Evolutionary conservation across 1,284 basidiomycete species (phyloP).

Genomic region (Cryptococcus sp.): DNA sequence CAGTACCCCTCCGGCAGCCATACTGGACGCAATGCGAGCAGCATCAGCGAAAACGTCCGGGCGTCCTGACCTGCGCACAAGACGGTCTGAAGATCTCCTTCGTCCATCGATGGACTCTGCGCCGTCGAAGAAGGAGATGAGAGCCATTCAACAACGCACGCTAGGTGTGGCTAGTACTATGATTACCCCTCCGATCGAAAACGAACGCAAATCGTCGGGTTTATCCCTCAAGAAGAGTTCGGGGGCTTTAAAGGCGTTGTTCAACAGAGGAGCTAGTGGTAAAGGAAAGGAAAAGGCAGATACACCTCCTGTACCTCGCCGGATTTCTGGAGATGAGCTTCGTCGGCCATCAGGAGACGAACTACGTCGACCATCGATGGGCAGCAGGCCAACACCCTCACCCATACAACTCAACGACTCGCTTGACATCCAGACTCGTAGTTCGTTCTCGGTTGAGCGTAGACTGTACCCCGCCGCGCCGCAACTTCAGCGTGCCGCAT

Average conservation of each 20-base stretch:
- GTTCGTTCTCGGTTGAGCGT: constrained; percentile 22
- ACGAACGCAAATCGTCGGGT: constrained; percentile 31
- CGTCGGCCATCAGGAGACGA: constrained; percentile 1
- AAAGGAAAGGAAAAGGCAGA: constrained; percentile 55
- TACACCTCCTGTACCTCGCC: constrained; percentile 22
- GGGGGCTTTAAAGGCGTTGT: constrained; percentile 48
- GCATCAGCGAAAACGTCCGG: constrained; percentile 1
- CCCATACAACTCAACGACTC: constrained; percentile 1
- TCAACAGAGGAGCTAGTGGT: constrained; percentile 49
- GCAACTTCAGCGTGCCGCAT: constrained; percentile 19
- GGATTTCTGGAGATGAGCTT: constrained; percentile 9
- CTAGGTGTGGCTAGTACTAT: constrained; percentile 27
- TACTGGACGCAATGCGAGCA: constrained; percentile 18
- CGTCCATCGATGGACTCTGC: constrained; percentile 12
- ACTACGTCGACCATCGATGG: constrained; percentile 1
- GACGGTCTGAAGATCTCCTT: constrained; percentile 21
- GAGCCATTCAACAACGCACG: constrained; percentile 29
- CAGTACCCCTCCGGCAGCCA: constrained; percentile 26
- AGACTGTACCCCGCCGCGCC: constrained; percentile 27
- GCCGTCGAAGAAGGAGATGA: constrained; percentile 31
- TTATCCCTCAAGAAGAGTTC: constrained; percentile 49
- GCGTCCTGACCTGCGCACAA: constrained; percentile 22
- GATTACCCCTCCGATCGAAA: constrained; percentile 9
- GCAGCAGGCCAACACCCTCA: constrained; percentile 5
- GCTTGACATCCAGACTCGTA: constrained; percentile 1